Evolutionary conservation across 2,329 filamentous ascomycete species (phyloP).

Genomic region (Tolypocladium nubicola): DNA sequence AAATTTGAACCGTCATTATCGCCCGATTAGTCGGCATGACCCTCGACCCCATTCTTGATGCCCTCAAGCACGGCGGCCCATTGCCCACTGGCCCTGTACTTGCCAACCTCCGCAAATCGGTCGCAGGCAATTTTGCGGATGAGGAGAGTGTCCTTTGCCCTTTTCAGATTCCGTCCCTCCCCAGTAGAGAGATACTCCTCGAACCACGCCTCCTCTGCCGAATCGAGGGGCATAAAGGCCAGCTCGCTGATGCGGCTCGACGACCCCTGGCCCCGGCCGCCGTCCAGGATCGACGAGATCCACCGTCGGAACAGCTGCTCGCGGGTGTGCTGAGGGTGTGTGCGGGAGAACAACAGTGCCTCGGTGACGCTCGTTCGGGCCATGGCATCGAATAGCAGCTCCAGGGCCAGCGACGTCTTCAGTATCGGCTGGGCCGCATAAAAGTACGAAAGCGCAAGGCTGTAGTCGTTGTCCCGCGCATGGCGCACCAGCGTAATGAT

Average conservation of each 20-base stretch:
- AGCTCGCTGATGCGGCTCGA: constrained; percentile 56
- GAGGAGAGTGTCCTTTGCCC: constrained; percentile 62
- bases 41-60: constrained; percentile 33
- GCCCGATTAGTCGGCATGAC: constrained; percentile 15
- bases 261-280: constrained; percentile 22
- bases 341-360: constrained; percentile 62
- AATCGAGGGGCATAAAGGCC: constrained; percentile 60
- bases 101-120: constrained; percentile 36
- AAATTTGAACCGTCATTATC: background rate
- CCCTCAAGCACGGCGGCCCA: constrained; percentile 42
- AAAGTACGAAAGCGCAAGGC: constrained; percentile 67
- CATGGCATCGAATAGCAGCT: constrained; percentile 59
- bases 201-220: constrained; percentile 64
- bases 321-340: constrained; percentile 50
- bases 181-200: constrained; percentile 56
- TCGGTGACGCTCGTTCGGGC: constrained; percentile 58
- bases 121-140: constrained; percentile 64
- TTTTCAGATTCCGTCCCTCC: constrained; percentile 51
- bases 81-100: constrained; percentile 30
- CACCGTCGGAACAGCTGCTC: constrained; percentile 57
- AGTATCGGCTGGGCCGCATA: constrained; percentile 64
- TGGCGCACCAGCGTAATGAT: constrained; percentile 56
- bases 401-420: constrained; percentile 49
- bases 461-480: constrained; percentile 47
- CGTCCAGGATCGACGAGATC: constrained; percentile 45